phyloP scores from a whole-genome alignment of 202 grass and related monocot species.

The Elaeis oleifera region DNA sequence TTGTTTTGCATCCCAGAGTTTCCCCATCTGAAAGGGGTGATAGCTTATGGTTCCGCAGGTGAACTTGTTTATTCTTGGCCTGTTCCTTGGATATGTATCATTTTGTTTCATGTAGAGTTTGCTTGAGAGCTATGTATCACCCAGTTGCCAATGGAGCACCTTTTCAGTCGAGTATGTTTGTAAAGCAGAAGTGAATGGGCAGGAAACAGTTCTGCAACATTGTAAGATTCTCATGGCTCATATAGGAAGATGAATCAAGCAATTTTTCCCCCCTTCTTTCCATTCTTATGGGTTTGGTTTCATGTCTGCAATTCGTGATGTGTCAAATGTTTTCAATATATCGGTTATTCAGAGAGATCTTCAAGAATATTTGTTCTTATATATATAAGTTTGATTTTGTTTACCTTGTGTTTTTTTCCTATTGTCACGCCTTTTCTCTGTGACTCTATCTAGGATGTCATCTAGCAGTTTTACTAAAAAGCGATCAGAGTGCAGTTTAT shows the following conservation, averaged over 20 bases:
- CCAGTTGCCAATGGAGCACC: constrained; percentile 50
- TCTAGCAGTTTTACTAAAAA: too few species aligned
- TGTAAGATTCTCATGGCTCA: constrained; percentile 49
- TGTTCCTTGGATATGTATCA: constrained; percentile 35
- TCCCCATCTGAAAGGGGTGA: constrained; percentile 26
- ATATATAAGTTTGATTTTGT: too few species aligned
- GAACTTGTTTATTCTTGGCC: constrained; percentile 74
- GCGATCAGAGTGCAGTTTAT: too few species aligned
- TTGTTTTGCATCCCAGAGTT: constrained; percentile 29
- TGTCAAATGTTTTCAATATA: not conserved
- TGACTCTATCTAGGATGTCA: too few species aligned
- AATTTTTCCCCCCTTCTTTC: constrained; percentile 9
- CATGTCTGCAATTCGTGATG: not conserved
- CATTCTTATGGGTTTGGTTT: constrained; percentile 1
- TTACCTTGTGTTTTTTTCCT: too few species aligned
- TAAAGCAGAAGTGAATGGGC: constrained; percentile 48
- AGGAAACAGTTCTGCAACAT: constrained; percentile 32
- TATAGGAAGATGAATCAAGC: constrained; percentile 43
- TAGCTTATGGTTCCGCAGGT: constrained; percentile 41
- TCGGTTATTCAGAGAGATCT: too few species aligned
- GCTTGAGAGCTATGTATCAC: constrained; percentile 32
- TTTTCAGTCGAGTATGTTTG: constrained; percentile 50
- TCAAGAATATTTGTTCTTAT: too few species aligned
- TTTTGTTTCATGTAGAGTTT: constrained; percentile 65
- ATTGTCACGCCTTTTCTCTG: too few species aligned